Evolutionary conservation across 2,329 filamentous ascomycete genomes (phyloP).

Genomic region (Grosmannia serpens): DNA sequence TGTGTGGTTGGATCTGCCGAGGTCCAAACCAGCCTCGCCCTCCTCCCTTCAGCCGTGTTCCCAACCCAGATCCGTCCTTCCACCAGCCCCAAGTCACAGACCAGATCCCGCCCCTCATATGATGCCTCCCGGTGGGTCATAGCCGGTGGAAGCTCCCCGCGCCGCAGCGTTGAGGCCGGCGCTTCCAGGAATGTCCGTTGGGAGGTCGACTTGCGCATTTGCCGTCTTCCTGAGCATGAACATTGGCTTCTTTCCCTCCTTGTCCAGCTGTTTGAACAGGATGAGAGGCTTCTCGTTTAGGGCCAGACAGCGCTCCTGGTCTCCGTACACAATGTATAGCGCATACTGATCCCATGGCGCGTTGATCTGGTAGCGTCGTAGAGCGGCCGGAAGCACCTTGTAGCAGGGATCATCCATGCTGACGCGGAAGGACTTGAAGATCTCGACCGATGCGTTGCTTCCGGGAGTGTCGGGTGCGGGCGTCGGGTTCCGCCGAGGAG

Average conservation of each 20-base stretch:
- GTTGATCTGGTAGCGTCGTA: slow-evolving; percentile 98
- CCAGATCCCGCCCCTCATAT: slow-evolving; percentile 25
- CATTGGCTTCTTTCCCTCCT: slow-evolving; percentile 97
- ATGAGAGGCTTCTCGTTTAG: slow-evolving; percentile 90
- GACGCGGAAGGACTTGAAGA: slow-evolving; percentile 97
- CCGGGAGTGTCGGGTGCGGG: slow-evolving; percentile 51
- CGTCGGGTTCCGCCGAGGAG: slow-evolving; percentile 48
- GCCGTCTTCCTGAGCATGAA: slow-evolving; percentile 81
- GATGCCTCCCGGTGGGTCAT: slow-evolving; percentile 49
- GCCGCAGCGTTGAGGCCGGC: slow-evolving; percentile 35
- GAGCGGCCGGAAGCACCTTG: slow-evolving; percentile 87
- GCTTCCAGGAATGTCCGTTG: slow-evolving; percentile 37
- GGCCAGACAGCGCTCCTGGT: slow-evolving; percentile 87
- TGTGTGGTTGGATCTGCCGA: too few species aligned
- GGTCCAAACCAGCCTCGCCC: too few species aligned
- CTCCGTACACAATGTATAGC: slow-evolving; percentile 96
- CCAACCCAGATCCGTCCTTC: not conserved
- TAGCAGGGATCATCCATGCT: slow-evolving; percentile 97
- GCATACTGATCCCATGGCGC: slow-evolving; percentile 97
- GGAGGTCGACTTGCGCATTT: slow-evolving; percentile 34
- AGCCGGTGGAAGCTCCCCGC: slow-evolving; percentile 33
- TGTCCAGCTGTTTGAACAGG: slow-evolving; percentile 92
- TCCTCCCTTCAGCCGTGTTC: not conserved
- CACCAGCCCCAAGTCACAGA: not conserved
- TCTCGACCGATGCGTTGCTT: slow-evolving; percentile 63